Evolutionary conservation across 2,329 filamentous ascomycete genomes (phyloP), one percentile per base, ranked within the genome.

Genomic region (Trichoderma simmonsii): DNA sequence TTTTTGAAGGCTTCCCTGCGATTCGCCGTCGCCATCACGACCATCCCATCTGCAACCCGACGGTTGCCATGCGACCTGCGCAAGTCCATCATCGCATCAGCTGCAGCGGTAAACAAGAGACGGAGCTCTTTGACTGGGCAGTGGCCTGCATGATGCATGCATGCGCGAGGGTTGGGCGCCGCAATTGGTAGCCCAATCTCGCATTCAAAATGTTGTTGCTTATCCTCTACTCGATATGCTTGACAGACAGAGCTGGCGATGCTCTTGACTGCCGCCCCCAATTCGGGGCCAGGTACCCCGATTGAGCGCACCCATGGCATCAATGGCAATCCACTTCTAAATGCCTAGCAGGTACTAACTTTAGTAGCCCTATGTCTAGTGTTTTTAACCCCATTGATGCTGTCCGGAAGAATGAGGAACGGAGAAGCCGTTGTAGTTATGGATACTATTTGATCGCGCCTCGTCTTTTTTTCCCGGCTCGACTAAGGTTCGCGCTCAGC

Each of bases 51-150:
- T 34, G 43, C 61, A 39, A 21, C 26, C 36, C 12, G 57, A 26
- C 28, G 66, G 66, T 69, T 69, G 66, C 66, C 66, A 69, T 69
- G 66, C 66, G 56, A 69, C 66, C 66, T 69, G 56, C 34, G 15
- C 36, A n/a, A 34, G 66, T 26, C 36, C 54, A 61, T 61, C 54
- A n/a, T 34, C 56, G 56, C 36, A 69, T 61, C 66, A 61, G 48
- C 32, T 59, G 64, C 63, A 66, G 48, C 63, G 54, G 56, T 68
- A 68, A 68, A 68, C 65, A 68, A 68, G 24, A 68, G 26, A 60
- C 32, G 21, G 32, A 48, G 65, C 65, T 21, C 24, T 68, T 30
- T 34, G 21, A 68, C 65, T 68, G 65, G 65, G 32, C 36, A 60
- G 14, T 60, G 54, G 54, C 65, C 65, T 60, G 65, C 65, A 68